Evolutionary conservation across 169 alveolate genomes (phyloP).

Genomic region (Plasmodium berghei): DNA sequence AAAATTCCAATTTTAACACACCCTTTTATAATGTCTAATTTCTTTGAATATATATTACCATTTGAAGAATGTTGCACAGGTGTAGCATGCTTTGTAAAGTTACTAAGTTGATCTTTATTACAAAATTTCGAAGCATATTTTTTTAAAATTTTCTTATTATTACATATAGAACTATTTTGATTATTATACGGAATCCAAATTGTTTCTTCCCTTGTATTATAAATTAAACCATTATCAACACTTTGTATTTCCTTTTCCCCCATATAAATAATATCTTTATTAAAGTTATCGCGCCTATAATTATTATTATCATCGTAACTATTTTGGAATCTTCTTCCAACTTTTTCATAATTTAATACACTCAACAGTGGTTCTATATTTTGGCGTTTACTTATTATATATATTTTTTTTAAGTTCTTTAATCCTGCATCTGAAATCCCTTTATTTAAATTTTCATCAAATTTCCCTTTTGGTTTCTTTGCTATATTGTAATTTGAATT

Average conservation of each 20-base stretch:
- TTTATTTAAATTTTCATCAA: background rate
- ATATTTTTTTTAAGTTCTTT: background rate
- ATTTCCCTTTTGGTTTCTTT: background rate
- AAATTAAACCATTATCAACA: background rate
- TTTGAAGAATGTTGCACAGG: background rate
- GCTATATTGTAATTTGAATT: background rate
- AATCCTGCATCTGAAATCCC: background rate
- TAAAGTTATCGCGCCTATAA: background rate
- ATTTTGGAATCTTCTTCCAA: background rate
- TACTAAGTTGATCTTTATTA: background rate
- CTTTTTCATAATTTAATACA: background rate
- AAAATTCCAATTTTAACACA: background rate
- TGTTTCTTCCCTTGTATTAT: background rate
- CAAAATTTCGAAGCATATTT: background rate
- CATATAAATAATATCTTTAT: slow-evolving; percentile 6
- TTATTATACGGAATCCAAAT: background rate
- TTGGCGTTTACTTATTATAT: background rate
- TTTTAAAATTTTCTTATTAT: slow-evolving; percentile 2
- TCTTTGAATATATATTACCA: background rate
- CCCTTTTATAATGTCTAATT: background rate
- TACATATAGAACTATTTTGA: slow-evolving; percentile 10
- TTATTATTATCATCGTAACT: background rate
- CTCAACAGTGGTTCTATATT: background rate
- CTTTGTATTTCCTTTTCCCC: background rate
- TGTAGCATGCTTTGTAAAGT: background rate